These are phyloP conservation scores for Pseudonitzschia pungens DNA, from an alignment of 108 stramenopile genomes.

Conservation along the genomic window DNA sequence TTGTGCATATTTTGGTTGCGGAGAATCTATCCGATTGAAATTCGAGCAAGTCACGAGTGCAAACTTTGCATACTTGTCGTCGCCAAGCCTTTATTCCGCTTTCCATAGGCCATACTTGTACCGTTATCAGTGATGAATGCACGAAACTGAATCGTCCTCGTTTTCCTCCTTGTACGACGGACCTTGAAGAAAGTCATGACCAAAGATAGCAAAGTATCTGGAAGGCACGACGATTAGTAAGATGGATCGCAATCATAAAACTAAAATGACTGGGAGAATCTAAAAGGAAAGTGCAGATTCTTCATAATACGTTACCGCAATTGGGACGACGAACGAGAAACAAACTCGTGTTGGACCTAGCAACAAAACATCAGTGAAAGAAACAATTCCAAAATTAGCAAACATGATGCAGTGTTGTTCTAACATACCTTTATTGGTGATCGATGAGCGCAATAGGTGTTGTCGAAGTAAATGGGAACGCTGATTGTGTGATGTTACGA, in stretches of 20 bases:
- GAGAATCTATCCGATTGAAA: conserved; percentile 4
- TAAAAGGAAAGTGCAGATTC: no score
- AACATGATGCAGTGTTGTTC: no score
- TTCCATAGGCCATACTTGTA: neutral
- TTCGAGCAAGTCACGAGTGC: neutral
- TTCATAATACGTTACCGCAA: no score
- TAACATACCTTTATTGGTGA: no score
- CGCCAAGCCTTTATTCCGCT: neutral
- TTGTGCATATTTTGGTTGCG: neutral
- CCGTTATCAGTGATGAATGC: neutral
- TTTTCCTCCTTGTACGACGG: neutral
- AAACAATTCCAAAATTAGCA: no score
- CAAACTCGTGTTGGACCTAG: no score
- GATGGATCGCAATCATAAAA: neutral
- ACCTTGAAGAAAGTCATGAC: neutral
- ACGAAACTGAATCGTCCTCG: neutral
- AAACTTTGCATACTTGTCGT: neutral
- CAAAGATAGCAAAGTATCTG: neutral
- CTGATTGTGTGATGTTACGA: no score
- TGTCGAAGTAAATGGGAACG: no score
- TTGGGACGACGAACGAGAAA: no score
- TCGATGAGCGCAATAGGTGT: no score
- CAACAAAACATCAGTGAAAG: no score
- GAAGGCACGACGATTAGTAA: neutral
- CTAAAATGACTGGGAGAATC: no score